Evolutionary conservation across 441 rosid species (phyloP).

Genomic region (Adansonia gregorii): DNA sequence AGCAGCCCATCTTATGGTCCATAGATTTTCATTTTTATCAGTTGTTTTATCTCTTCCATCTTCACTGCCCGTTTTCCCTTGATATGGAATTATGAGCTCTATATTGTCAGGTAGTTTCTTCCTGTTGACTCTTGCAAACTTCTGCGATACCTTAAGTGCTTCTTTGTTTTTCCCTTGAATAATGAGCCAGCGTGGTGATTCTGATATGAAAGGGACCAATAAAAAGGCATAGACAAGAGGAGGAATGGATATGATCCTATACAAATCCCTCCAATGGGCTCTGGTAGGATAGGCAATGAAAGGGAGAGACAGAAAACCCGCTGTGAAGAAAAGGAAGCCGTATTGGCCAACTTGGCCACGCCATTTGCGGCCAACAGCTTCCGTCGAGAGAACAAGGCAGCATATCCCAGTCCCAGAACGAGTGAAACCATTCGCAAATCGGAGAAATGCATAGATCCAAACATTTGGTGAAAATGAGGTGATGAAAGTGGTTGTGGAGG

Average conservation of each 20-base stretch:
- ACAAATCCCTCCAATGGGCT: constrained; percentile 55
- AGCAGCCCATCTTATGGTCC: constrained; percentile 68
- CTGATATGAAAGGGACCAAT: constrained; percentile 52
- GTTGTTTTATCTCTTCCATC: neutral
- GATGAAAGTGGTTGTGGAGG: constrained; percentile 55
- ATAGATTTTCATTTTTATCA: constrained; percentile 42
- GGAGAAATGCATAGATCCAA: constrained; percentile 63
- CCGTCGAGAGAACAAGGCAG: too few relatives aligned
- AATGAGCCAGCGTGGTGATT: constrained; percentile 78
- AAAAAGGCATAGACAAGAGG: constrained; percentile 53
- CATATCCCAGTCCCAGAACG: constrained; percentile 67
- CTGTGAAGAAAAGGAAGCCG: constrained; percentile 71
- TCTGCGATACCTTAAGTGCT: constrained; percentile 51
- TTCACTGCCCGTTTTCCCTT: constrained; percentile 6
- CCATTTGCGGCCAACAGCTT: constrained; percentile 75
- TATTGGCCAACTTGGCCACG: constrained; percentile 75
- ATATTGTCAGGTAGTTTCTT: constrained; percentile 51
- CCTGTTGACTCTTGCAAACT: constrained; percentile 49
- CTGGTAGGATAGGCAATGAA: constrained; percentile 54
- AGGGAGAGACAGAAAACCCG: constrained; percentile 68
- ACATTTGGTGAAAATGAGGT: constrained; percentile 71
- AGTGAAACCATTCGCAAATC: constrained; percentile 61
- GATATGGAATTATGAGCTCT: constrained; percentile 39
- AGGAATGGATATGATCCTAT: constrained; percentile 46
- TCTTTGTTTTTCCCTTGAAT: constrained; percentile 52